phyloP scores from a whole-genome alignment of 768 basidiomycete species.

The Kwoniella pini region DNA sequence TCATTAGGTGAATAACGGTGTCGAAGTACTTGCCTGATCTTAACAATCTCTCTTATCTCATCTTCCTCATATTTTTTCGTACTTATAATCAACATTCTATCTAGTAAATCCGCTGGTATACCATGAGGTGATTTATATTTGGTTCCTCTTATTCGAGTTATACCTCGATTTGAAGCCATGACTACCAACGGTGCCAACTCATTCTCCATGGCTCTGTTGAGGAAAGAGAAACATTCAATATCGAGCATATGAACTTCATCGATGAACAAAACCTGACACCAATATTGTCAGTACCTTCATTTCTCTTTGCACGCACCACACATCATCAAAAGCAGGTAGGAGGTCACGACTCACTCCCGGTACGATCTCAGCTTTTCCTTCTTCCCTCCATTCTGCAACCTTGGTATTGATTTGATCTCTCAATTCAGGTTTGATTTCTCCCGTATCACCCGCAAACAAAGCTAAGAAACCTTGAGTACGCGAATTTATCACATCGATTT shows the following conservation, averaged over 20 bases:
- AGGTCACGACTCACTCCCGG: slow-evolving; percentile 71
- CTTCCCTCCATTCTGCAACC: slow-evolving; percentile 96
- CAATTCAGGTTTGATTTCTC: slow-evolving; percentile 96
- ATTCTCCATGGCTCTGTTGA: slow-evolving; percentile 92
- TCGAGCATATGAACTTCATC: slow-evolving; percentile 99
- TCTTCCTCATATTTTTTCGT: slow-evolving; percentile 80
- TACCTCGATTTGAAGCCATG: slow-evolving; percentile 97
- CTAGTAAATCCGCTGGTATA: slow-evolving; percentile 88
- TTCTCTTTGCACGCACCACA: too few species aligned
- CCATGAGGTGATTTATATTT: slow-evolving; percentile 94
- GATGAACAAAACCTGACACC: slow-evolving; percentile 85
- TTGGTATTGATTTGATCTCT: slow-evolving; percentile 95
- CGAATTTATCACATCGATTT: slow-evolving; percentile 99
- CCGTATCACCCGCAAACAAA: slow-evolving; percentile 75
- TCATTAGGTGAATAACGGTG: background rate
- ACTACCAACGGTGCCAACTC: slow-evolving; percentile 93
- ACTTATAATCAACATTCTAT: slow-evolving; percentile 92
- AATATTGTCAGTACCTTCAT: background rate
- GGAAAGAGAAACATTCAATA: slow-evolving; percentile 98
- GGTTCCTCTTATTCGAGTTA: slow-evolving; percentile 91
- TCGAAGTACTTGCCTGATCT: slow-evolving; percentile 68
- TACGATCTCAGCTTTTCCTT: slow-evolving; percentile 96
- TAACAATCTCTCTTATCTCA: slow-evolving; percentile 87
- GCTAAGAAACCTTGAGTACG: slow-evolving; percentile 98
- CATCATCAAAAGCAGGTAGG: background rate